These are phyloP conservation scores for Eucalyptus cloeziana DNA, from an alignment of 345 rosid genomes.

Conservation along the genomic window DNA sequence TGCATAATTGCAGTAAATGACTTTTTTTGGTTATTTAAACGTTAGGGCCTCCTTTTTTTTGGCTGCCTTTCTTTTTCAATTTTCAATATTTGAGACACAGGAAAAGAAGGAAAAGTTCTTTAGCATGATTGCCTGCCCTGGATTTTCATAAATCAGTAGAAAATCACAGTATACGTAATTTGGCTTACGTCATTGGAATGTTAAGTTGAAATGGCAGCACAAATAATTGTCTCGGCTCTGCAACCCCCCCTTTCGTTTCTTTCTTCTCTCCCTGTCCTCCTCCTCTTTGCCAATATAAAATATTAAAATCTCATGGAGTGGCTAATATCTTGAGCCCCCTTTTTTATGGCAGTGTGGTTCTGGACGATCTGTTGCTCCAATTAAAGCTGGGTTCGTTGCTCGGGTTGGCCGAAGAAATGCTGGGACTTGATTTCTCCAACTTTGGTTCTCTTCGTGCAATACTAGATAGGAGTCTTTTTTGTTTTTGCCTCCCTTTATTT, in stretches of 20 bases:
- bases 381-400: slow-evolving; percentile 96
- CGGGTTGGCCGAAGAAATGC: slow-evolving; percentile 87
- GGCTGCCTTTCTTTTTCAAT: not conserved
- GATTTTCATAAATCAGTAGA: not conserved
- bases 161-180: not conserved
- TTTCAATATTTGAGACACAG: not conserved
- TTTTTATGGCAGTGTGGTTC: slow-evolving; percentile 71
- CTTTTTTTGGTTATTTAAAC: not conserved
- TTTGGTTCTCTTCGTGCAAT: not conserved
- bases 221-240: not conserved
- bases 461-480: not conserved
- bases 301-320: not conserved
- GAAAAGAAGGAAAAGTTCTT: not conserved
- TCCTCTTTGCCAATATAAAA: not conserved
- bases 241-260: not conserved
- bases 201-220: not conserved
- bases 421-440: slow-evolving; percentile 21
- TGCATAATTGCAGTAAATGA: not conserved
- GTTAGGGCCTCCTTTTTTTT: not conserved
- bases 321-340: not conserved
- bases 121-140: not conserved
- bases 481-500: not conserved
- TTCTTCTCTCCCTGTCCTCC: too few relatives aligned
- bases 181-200: not conserved
- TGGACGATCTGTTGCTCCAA: slow-evolving; percentile 89